Conservation (phyloP, 1,139 yeast species). For the Blastobotrys raffinosifermentans region DNA sequence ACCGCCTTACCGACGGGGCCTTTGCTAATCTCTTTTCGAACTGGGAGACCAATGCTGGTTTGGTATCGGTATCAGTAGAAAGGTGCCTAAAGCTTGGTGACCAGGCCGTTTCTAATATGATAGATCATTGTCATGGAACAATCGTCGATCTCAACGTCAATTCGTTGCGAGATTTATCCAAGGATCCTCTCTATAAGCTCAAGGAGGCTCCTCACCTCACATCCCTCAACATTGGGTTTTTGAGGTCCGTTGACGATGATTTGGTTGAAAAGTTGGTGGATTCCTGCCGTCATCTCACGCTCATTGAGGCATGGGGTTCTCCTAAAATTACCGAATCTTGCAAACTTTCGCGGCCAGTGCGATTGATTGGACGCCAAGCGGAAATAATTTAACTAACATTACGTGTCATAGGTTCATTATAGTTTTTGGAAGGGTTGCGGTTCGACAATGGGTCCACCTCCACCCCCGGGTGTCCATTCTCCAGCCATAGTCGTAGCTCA, state of each 20-base stretch:
- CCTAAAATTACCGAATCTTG: conserved; percentile 54
- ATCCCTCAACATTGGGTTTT: conserved; percentile 68
- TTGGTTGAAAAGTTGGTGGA: conserved; percentile 48
- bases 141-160: conserved; percentile 65
- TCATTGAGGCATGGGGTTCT: conserved; percentile 75
- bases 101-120: conserved; percentile 50
- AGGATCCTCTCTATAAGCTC: conserved; percentile 44
- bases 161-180: conserved; percentile 57
- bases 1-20: conserved; percentile 62
- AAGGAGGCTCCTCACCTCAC: conserved; percentile 50
- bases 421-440: conserved; percentile 8
- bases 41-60: conserved; percentile 52
- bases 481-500: conserved; percentile 19
- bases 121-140: conserved; percentile 60
- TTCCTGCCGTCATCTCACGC: conserved; percentile 52
- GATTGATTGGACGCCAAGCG: conserved; percentile 65
- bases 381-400: conserved; percentile 1
- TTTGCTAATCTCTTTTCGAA: conserved; percentile 50
- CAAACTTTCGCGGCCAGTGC: conserved; percentile 39
- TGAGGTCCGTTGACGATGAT: conserved; percentile 63
- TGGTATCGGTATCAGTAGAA: conserved; percentile 54
- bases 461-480: conserved; percentile 34
- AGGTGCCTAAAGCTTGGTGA: conserved; percentile 66
- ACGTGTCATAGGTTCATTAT: conserved; percentile 4
- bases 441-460: conserved; percentile 19